Base-by-base conservation (phyloP, 2,329 filamentous ascomycete genomes). In the Cytospora paraplurivora region DNA sequence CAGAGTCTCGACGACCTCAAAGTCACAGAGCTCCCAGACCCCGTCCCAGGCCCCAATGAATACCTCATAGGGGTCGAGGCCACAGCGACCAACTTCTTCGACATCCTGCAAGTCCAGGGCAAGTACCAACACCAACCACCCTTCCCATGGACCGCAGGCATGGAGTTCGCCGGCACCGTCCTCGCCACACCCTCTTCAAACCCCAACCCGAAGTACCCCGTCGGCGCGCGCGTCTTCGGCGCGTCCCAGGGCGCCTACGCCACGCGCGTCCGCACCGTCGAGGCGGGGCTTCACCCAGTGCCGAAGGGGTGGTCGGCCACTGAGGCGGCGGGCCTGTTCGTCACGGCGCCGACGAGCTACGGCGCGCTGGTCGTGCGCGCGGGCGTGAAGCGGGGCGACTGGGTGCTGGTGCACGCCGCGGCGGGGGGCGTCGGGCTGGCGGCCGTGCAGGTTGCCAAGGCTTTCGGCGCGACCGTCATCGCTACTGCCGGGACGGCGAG, bases 51-150 rank as follows among this genome's bases (percentile, higher is more conserved):
- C 10, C 77, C 86, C 37, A 80, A 90, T 72, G 87, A 97, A 78
- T 98, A 97, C 75, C 82, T 96, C 67, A 90, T 98, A 74, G 85
- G 88, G 72, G 90, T 98, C 71, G 91, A 92, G 76, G 92, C 94
- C 54, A 85, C 90, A 0, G 94, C 92, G 21, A 91, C 92, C 71
- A 98, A 98, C 79, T 98, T 98, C 84, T 98, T 97, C 81, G 94
- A 98, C 75, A 90, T 97, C 63, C 86, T 98, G 61, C 94, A 98
- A 74, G 92, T 97, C 72, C 89, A 92, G 72, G 94, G 94, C 62
- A 96, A 96, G 85, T 98, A 98, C 78, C 94, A 98, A 74, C 85
- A 92, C 74, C 93, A 97, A 71, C 93, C 93, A 0, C 87, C 90
- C 0, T 88, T 97, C 56, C 93, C 93, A 37, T 97, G 93, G 93